Evolutionary conservation across 2,329 filamentous ascomycete genomes (phyloP).

Genomic region (Metarhizium rileyi): DNA sequence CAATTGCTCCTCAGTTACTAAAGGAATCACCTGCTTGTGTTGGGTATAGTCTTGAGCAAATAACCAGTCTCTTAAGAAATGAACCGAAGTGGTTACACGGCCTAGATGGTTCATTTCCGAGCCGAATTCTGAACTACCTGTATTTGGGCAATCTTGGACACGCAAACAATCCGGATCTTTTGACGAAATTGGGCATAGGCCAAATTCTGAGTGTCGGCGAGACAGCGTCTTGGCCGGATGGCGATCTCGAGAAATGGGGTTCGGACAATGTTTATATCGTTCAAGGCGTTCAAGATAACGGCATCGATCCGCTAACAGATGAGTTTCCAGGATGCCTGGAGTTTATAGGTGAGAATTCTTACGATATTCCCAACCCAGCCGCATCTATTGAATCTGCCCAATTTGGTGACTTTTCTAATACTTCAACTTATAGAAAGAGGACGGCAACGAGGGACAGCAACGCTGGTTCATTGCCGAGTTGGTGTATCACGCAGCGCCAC

Average conservation of each 20-base stretch:
- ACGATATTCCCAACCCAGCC: background rate
- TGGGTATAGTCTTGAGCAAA: slow-evolving; percentile 41
- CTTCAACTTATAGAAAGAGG: slow-evolving; percentile 54
- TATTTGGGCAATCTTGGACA: slow-evolving; percentile 91
- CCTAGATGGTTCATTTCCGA: slow-evolving; percentile 86
- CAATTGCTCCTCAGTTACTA: slow-evolving; percentile 67
- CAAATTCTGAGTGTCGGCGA: slow-evolving; percentile 91
- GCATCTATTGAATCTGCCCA: background rate
- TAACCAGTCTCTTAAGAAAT: slow-evolving; percentile 40
- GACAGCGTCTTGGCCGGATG: slow-evolving; percentile 68
- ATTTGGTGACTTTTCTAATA: slow-evolving; percentile 3
- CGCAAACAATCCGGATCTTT: slow-evolving; percentile 82
- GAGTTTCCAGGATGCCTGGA: slow-evolving; percentile 79
- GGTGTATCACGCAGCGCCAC: slow-evolving; percentile 93
- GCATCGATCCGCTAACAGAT: slow-evolving; percentile 80
- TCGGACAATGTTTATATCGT: slow-evolving; percentile 70
- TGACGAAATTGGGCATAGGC: slow-evolving; percentile 70
- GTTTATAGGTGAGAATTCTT: slow-evolving; percentile 63
- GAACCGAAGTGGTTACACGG: slow-evolving; percentile 73
- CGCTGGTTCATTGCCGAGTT: slow-evolving; percentile 90
- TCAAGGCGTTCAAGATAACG: slow-evolving; percentile 88
- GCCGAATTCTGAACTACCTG: slow-evolving; percentile 83
- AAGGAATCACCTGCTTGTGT: slow-evolving; percentile 52
- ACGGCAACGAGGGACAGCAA: slow-evolving; percentile 66
- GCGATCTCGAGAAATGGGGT: slow-evolving; percentile 63